These are phyloP conservation scores for Annulohypoxylon truncatum DNA, from an alignment of 2,329 filamentous ascomycete species.

Conservation along the genomic window DNA sequence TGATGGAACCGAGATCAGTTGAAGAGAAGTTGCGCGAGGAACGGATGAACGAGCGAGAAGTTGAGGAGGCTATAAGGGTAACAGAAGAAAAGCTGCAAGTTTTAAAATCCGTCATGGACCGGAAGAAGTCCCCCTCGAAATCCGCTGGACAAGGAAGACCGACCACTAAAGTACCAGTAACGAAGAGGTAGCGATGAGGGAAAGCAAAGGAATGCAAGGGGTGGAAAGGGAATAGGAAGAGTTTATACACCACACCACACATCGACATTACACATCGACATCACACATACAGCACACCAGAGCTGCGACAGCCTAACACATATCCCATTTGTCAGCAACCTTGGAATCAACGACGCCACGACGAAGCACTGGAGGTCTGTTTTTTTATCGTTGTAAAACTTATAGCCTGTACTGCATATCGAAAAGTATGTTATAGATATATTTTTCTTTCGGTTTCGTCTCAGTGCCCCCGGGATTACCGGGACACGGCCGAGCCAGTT, in stretches of 20 bases:
- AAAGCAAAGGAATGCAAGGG: background rate
- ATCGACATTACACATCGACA: constrained; percentile 4
- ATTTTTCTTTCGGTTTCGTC: constrained; percentile 21
- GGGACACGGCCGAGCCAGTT: constrained; percentile 11
- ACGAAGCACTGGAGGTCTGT: constrained; percentile 33
- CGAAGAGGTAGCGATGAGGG: constrained; percentile 31
- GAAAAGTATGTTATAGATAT: constrained; percentile 8
- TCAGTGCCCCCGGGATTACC: background rate
- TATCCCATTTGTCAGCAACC: constrained; percentile 36
- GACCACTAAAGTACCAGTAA: constrained; percentile 34
- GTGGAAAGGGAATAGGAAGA: constrained; percentile 1
- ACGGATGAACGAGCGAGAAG: constrained; percentile 76
- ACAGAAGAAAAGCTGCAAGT: constrained; percentile 86
- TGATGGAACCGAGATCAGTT: constrained; percentile 65
- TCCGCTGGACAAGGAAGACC: constrained; percentile 28
- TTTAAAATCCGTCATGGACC: constrained; percentile 78
- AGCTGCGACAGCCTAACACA: constrained; percentile 30
- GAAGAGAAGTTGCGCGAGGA: constrained; percentile 70
- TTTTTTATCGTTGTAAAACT: constrained; percentile 31
- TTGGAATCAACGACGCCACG: constrained; percentile 34
- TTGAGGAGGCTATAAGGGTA: constrained; percentile 83
- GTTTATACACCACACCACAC: constrained; percentile 1
- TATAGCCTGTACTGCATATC: constrained; percentile 39
- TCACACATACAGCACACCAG: constrained; percentile 17
- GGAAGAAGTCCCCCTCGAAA: constrained; percentile 57